Evolutionary conservation across 192 early-diverging fungal genomes (phyloP).

Genomic region (Coemansia sp.): DNA sequence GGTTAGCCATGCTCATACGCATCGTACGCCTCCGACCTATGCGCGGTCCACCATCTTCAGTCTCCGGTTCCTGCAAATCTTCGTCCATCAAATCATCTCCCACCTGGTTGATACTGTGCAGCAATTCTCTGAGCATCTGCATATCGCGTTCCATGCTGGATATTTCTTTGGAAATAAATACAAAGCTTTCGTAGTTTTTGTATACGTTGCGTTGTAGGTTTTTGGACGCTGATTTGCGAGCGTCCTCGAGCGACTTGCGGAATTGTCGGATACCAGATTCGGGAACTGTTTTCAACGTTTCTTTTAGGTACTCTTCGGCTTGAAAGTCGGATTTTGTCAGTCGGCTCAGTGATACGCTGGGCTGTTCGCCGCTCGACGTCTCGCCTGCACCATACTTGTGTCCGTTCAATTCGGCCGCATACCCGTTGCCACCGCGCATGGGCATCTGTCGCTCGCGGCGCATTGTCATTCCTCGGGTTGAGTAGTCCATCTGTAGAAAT

Average conservation of each 20-base stretch:
- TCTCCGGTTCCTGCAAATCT: constrained; percentile 33
- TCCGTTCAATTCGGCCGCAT: neutral
- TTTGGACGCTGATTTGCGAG: constrained; percentile 59
- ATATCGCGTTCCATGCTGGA: constrained; percentile 73
- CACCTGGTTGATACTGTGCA: constrained; percentile 62
- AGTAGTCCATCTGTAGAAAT: neutral
- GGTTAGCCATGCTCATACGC: constrained; percentile 57
- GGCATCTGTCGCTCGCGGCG: constrained; percentile 4
- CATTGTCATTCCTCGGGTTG: constrained; percentile 2
- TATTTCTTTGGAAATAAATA: constrained; percentile 76
- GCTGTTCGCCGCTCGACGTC: constrained; percentile 19
- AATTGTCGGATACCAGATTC: constrained; percentile 45
- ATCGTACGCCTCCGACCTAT: constrained; percentile 48
- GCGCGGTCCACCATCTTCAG: constrained; percentile 7
- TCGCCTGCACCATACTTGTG: constrained; percentile 1
- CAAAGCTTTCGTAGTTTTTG: constrained; percentile 75
- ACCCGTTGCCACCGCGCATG: neutral
- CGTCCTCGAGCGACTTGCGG: constrained; percentile 58
- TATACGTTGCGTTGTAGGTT: constrained; percentile 70
- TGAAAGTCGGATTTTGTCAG: constrained; percentile 43
- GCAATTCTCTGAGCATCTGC: constrained; percentile 60
- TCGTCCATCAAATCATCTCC: constrained; percentile 58
- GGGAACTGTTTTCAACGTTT: constrained; percentile 30
- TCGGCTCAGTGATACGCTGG: constrained; percentile 33
- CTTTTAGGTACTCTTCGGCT: constrained; percentile 44